Conservation (phyloP, 1,284 basidiomycete species). For the Sphaerobolus stellatus region DNA sequence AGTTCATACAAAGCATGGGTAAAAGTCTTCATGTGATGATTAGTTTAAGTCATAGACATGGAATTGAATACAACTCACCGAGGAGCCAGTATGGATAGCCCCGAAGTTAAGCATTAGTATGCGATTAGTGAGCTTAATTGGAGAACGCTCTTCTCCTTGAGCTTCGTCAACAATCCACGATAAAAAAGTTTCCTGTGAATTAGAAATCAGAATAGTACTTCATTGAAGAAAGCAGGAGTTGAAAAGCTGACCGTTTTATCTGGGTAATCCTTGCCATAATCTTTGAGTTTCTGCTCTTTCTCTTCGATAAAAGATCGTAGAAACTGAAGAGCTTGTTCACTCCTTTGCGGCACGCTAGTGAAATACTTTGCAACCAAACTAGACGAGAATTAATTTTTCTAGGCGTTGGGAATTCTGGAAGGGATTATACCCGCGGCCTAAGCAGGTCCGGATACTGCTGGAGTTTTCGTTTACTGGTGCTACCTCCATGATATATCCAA, state of each 20-base stretch:
- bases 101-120: conserved; percentile 47
- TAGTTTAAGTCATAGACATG: background rate
- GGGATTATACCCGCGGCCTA: no score
- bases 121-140: conserved; percentile 34
- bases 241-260: conserved; percentile 25
- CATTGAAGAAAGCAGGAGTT: background rate
- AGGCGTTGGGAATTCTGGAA: no score
- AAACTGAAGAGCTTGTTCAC: background rate
- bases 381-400: no score
- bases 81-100: conserved; percentile 40
- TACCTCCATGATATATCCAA: no score
- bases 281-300: conserved; percentile 14
- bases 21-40: conserved; percentile 17
- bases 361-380: background rate
- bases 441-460: no score
- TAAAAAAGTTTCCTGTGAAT: conserved; percentile 32
- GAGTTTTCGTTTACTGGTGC: no score
- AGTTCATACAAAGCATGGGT: conserved; percentile 33
- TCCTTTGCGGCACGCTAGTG: background rate
- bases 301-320: conserved; percentile 10
- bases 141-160: conserved; percentile 29
- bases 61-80: conserved; percentile 22
- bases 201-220: background rate
- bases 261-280: conserved; percentile 20
- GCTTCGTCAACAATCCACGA: conserved; percentile 46